phyloP scores from a whole-genome alignment of 192 early-diverging fungal genomes.

The Chytriomyces sp. region DNA sequence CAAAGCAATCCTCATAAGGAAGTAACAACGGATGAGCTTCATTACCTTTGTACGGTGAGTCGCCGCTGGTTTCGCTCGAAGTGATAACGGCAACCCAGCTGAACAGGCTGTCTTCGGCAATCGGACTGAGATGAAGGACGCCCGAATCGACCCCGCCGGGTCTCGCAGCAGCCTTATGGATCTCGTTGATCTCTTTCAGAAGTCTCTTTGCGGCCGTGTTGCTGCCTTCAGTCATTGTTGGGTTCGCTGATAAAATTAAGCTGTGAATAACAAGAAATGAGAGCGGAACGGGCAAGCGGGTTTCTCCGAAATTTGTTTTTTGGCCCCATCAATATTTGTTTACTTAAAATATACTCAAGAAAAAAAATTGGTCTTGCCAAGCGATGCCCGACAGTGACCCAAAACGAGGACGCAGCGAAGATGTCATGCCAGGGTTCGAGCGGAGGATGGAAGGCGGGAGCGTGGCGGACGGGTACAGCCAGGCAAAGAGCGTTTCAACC shows the following conservation, averaged over 20 bases:
- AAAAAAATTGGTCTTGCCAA: neutral
- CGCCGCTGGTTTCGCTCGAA: slow-evolving; percentile 50
- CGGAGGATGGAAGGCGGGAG: slow-evolving; percentile 18
- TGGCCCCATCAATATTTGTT: neutral
- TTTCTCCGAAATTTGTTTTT: too few relatives aligned
- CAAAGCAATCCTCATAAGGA: slow-evolving; percentile 3
- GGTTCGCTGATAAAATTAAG: neutral
- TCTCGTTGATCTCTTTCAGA: slow-evolving; percentile 63
- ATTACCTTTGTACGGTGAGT: slow-evolving; percentile 73
- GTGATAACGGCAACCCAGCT: slow-evolving; percentile 72
- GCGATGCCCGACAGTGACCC: too few relatives aligned
- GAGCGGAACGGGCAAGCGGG: too few relatives aligned
- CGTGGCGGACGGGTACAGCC: neutral
- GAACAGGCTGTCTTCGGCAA: slow-evolving; percentile 70
- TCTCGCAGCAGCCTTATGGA: slow-evolving; percentile 37
- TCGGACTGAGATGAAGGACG: slow-evolving; percentile 66
- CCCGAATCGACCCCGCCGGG: slow-evolving; percentile 6
- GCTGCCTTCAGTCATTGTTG: neutral
- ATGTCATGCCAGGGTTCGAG: slow-evolving; percentile 8
- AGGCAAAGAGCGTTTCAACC: too few relatives aligned
- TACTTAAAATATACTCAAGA: neutral
- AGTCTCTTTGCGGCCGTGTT: slow-evolving; percentile 47
- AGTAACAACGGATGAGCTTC: too few relatives aligned
- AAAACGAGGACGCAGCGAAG: too few relatives aligned
- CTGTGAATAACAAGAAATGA: neutral